These are phyloP conservation scores for Purpureocillium takamizusanense DNA, from an alignment of 2,329 filamentous ascomycete species.

Conservation along the genomic window DNA sequence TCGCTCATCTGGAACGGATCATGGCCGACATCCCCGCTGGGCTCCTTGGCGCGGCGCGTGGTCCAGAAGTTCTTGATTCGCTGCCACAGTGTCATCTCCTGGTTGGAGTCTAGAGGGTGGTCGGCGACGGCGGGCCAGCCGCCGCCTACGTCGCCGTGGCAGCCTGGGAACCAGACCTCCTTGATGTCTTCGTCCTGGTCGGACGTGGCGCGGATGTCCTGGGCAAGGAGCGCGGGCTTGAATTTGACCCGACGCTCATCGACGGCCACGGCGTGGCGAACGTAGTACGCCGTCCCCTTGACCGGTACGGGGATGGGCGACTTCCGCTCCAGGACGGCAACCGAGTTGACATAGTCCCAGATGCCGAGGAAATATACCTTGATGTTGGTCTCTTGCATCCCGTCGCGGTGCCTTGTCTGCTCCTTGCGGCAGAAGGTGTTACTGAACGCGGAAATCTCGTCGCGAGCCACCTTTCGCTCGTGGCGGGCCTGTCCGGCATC, in stretches of 20 bases:
- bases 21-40: conserved; percentile 18
- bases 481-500: no score
- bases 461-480: conserved; percentile 13
- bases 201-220: conserved; percentile 22
- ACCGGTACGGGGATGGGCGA: conserved; percentile 27
- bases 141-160: conserved; percentile 44
- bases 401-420: no score
- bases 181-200: conserved; percentile 27
- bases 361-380: conserved; percentile 46
- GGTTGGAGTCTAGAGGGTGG: conserved; percentile 13
- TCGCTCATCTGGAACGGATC: conserved; percentile 37
- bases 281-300: conserved; percentile 30
- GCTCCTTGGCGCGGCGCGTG: conserved; percentile 20
- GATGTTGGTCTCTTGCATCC: conserved; percentile 24
- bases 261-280: conserved; percentile 43
- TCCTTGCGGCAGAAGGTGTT: conserved; percentile 37
- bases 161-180: conserved; percentile 47
- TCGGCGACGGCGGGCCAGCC: conserved; percentile 32
- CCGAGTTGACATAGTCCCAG: conserved; percentile 45
- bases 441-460: conserved; percentile 35
- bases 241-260: conserved; percentile 48
- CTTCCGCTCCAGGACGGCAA: conserved; percentile 32
- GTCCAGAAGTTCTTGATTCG: conserved; percentile 25
- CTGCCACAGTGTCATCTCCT: conserved; percentile 21
- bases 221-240: conserved; percentile 37